phyloP scores from a whole-genome alignment of 805 yeast species.

The Metschnikowia peoriensis region DNA sequence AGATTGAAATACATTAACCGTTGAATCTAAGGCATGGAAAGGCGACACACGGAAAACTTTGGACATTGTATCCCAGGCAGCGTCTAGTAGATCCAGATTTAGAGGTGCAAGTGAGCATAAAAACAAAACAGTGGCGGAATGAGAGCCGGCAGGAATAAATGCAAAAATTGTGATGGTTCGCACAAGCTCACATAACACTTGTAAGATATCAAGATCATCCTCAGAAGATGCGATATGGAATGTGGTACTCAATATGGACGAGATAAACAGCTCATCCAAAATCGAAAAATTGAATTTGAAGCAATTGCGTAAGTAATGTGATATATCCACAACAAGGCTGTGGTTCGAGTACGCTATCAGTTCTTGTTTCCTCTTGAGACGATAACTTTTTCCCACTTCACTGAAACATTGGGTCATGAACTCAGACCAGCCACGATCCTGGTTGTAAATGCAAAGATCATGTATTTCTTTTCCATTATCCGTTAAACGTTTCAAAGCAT shows the following conservation, averaged over 20 bases:
- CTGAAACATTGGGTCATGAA: conserved; percentile 15
- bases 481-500: conserved; percentile 47
- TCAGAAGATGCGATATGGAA: conserved; percentile 42
- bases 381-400: conserved; percentile 13
- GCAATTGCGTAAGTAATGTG: conserved; percentile 43
- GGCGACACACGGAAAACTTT: conserved; percentile 39
- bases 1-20: conserved; percentile 23
- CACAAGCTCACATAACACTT: conserved; percentile 40
- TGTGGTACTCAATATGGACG: conserved; percentile 29
- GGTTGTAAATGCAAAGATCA: conserved; percentile 48
- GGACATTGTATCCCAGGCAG: conserved; percentile 38
- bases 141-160: conserved; percentile 39
- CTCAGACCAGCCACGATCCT: conserved; percentile 22
- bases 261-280: conserved; percentile 38
- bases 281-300: conserved; percentile 47
- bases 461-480: conserved; percentile 52
- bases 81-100: conserved; percentile 32
- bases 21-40: conserved; percentile 22
- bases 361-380: neutral
- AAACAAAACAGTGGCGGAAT: conserved; percentile 39
- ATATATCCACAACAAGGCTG: conserved; percentile 4
- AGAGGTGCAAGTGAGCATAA: conserved; percentile 42
- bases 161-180: conserved; percentile 47
- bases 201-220: conserved; percentile 33
- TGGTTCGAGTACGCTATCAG: neutral